Base-by-base conservation (phyloP, 2,329 filamentous ascomycete genomes). In the Capronia americana region DNA sequence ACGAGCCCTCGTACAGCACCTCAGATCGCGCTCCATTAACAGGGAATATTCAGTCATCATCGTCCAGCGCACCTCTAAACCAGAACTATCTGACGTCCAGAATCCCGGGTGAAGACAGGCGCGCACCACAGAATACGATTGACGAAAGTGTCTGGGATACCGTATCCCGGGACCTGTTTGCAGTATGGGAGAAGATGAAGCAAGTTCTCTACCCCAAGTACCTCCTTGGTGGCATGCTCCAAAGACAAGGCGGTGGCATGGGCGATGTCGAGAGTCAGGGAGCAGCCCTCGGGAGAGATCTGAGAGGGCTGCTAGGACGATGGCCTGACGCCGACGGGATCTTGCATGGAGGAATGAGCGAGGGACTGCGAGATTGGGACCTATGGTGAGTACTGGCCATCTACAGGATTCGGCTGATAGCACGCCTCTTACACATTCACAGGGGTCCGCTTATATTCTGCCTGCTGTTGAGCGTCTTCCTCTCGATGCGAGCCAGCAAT, bases 121-220 rank as follows among this genome's bases (percentile, higher is more conserved):
- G 90, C 70, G 93, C 95, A 17, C 87, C 93, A 7, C 88, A 90
- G 71, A 96, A 96, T 81, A 99, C 95, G 54, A 96, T 99, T 78
- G 95, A 99, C 79, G 95, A 99, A 81, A 90, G 89, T 1, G 95
- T 99, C 48, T 99, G 95, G 95, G 92, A 94, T 51, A 99, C 95
- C n/a, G 84, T 99, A 67, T 92, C 91, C 60, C 90, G 95, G 72
- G 95, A 99, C 78, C 82, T 99, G 71, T 81, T 94, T 7, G 95
- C 93, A 28, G 92, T 98, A 41, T 98, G 95, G 94, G 91, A 92
- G 81, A 99, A 99, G 85, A 92, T 99, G 89, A 90, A 92, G 78
- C 94, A 97, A 83, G 95, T 99, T 46, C 87, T 99, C 67, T 99
- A 92, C 80, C 95, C 95, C 20, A 93, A 93, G 76, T 98, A 98